phyloP scores from a whole-genome alignment of 1,139 yeast genomes.

The Debaryomycetaceae sp. region DNA sequence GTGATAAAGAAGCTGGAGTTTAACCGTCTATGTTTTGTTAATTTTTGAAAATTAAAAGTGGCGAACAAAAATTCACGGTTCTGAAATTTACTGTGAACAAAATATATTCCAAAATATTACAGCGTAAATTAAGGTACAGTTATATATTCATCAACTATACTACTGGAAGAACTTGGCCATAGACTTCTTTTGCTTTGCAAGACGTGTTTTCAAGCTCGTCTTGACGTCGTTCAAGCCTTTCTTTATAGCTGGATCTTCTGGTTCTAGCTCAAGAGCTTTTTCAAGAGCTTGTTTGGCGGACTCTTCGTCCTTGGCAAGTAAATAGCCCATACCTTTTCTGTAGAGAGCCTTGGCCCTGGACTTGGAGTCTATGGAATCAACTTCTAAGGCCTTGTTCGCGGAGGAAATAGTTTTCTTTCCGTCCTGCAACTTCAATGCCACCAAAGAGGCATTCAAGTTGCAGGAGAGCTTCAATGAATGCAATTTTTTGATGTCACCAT shows the following conservation, averaged over 20 bases:
- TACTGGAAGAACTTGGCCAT: slow-evolving; percentile 72
- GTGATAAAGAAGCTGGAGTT: slow-evolving; percentile 4
- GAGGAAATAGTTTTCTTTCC: slow-evolving; percentile 57
- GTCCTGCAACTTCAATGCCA: slow-evolving; percentile 62
- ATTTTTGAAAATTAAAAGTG: slow-evolving; percentile 8
- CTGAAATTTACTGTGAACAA: slow-evolving; percentile 4
- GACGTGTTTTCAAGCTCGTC: slow-evolving; percentile 48
- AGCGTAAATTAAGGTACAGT: slow-evolving; percentile 5
- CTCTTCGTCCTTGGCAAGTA: slow-evolving; percentile 64
- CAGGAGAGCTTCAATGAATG: slow-evolving; percentile 59
- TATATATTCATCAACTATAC: not conserved
- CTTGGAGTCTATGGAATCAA: slow-evolving; percentile 59
- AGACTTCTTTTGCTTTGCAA: slow-evolving; percentile 76
- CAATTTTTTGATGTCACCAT: slow-evolving; percentile 48
- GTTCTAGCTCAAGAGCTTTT: slow-evolving; percentile 63
- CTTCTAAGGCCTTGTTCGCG: slow-evolving; percentile 64
- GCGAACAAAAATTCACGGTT: slow-evolving; percentile 10
- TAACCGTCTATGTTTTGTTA: slow-evolving; percentile 2
- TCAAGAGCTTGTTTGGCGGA: slow-evolving; percentile 66
- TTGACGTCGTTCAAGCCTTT: slow-evolving; percentile 67
- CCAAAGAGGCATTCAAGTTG: slow-evolving; percentile 70
- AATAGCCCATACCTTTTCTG: slow-evolving; percentile 78
- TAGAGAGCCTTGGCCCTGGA: slow-evolving; percentile 81
- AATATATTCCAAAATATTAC: not conserved
- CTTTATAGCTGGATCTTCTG: slow-evolving; percentile 70